Conservation (phyloP, 2,329 filamentous ascomycete species). For the Emericellopsis atlantica region DNA sequence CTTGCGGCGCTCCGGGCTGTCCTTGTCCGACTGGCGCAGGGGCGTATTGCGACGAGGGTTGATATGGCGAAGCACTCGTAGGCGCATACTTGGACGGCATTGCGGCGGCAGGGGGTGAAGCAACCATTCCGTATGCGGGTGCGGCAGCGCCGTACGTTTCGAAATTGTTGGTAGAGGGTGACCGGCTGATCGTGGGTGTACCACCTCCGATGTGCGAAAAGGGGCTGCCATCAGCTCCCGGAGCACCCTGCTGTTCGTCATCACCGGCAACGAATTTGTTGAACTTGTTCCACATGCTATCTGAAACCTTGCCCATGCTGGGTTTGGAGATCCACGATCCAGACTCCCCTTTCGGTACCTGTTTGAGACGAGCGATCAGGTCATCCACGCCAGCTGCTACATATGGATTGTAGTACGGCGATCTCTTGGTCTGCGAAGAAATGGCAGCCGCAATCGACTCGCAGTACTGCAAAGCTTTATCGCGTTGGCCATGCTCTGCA, state of each 20-base stretch:
- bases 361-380: constrained; percentile 68
- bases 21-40: constrained; percentile 14
- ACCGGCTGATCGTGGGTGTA: constrained; percentile 62
- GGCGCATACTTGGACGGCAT: constrained; percentile 26
- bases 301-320: constrained; percentile 90
- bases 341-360: constrained; percentile 70
- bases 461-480: constrained; percentile 84
- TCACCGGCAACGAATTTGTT: constrained; percentile 95
- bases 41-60: constrained; percentile 35
- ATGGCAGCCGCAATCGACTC: constrained; percentile 69
- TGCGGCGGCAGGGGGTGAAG: constrained; percentile 18
- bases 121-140: constrained; percentile 16
- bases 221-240: constrained; percentile 55
- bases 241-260: constrained; percentile 56
- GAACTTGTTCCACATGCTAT: constrained; percentile 81
- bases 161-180: constrained; percentile 56
- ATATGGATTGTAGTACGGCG: constrained; percentile 70
- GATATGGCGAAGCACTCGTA: constrained; percentile 12
- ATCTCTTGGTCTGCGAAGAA: constrained; percentile 68
- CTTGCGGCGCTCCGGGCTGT: constrained; percentile 5
- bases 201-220: constrained; percentile 65
- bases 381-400: constrained; percentile 73
- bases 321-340: constrained; percentile 90
- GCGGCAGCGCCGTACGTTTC: constrained; percentile 57
- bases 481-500: constrained; percentile 69